phyloP scores from a whole-genome alignment of 305 asterid genomes.

The Nicotiana rustica region DNA sequence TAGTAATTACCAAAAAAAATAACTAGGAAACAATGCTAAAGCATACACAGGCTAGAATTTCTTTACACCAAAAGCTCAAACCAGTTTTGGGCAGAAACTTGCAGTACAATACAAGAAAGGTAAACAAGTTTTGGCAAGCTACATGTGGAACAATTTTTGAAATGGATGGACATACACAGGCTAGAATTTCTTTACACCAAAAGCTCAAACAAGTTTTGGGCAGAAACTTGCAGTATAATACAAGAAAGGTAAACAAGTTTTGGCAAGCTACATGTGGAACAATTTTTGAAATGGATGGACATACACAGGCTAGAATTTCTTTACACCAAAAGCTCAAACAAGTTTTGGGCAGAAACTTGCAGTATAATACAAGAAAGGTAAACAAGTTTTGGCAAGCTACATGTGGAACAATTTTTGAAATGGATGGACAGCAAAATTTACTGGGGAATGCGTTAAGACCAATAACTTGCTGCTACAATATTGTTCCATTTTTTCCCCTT shows the following conservation, averaged over 20 bases:
- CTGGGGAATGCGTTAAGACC: neutral
- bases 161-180: neutral
- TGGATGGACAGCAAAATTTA: neutral
- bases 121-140: neutral
- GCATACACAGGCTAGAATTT: neutral
- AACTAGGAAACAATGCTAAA: neutral
- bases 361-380: neutral
- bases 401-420: neutral
- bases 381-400: slow-evolving; percentile 8
- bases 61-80: slow-evolving; percentile 24
- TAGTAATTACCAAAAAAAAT: neutral
- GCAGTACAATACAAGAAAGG: neutral
- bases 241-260: neutral
- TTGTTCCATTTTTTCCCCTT: neutral
- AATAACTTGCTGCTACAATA: neutral
- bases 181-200: slow-evolving; percentile 11
- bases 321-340: slow-evolving; percentile 27
- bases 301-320: neutral
- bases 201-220: neutral
- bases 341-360: neutral
- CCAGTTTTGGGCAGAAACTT: neutral
- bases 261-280: slow-evolving; percentile 22
- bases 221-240: neutral
- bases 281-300: neutral
- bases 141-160: slow-evolving; percentile 9